Evolutionary conservation across 805 yeast genomes (phyloP).

Genomic region (Osmozyma mogii): DNA sequence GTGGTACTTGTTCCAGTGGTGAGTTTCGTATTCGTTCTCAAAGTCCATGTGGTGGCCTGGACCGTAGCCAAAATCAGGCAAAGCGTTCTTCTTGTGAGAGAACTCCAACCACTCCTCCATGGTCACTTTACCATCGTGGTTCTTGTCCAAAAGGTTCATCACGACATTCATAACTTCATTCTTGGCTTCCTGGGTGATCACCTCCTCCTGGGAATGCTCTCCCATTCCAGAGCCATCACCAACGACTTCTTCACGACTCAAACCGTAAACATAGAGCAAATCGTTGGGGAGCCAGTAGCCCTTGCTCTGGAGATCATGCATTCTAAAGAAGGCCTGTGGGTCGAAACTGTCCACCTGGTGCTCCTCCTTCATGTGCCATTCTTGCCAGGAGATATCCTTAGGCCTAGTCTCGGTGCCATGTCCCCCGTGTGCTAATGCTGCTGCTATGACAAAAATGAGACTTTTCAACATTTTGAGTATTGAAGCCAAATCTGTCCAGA

Average conservation of each 20-base stretch:
- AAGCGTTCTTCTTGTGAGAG: constrained; percentile 52
- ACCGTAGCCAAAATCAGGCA: constrained; percentile 91
- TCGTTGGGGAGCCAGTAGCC: constrained; percentile 54
- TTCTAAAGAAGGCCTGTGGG: constrained; percentile 63
- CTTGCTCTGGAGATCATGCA: constrained; percentile 65
- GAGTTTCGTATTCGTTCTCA: constrained; percentile 88
- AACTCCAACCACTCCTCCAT: constrained; percentile 65
- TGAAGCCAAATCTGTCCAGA: too few relatives aligned
- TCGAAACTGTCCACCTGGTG: constrained; percentile 73
- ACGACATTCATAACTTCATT: constrained; percentile 49
- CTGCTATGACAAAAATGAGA: too few relatives aligned
- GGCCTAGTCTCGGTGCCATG: too few relatives aligned
- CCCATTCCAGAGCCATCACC: constrained; percentile 94
- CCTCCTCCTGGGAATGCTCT: constrained; percentile 52
- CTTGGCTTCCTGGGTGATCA: constrained; percentile 45
- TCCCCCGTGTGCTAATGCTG: too few relatives aligned
- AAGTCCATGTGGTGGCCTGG: constrained; percentile 93
- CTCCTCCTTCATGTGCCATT: constrained; percentile 88
- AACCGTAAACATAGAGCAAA: constrained; percentile 74
- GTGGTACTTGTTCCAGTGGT: constrained; percentile 85
- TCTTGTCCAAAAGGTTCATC: constrained; percentile 52
- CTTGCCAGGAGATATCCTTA: constrained; percentile 57
- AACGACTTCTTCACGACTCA: constrained; percentile 59
- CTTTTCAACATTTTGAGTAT: too few relatives aligned
- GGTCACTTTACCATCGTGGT: constrained; percentile 58